Percentiles rank a stretch among this genome's conserved stretches.
Evolutionary conservation across 495 filamentous ascomycete genomes (phyloP).

Genomic region (Hyaloscypha finlandica): DNA sequence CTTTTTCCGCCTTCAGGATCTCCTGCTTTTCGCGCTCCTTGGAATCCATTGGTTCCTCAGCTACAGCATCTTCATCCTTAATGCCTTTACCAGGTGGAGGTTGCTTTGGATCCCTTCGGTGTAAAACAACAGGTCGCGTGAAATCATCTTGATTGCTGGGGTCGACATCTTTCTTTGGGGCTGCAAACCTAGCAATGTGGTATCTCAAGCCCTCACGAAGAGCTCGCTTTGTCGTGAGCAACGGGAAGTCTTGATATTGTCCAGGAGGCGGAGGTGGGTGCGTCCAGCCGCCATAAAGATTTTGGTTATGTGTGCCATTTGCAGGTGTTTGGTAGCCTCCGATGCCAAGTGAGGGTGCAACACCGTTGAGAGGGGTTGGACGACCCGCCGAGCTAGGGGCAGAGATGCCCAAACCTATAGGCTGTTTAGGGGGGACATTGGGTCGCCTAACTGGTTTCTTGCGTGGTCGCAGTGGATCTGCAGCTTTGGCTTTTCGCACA

Average conservation of each 20-base stretch:
- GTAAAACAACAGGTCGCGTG: slow-evolving; percentile 80
- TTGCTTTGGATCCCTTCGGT: slow-evolving; percentile 84
- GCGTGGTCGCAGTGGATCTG: slow-evolving; percentile 69
- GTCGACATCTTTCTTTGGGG: slow-evolving; percentile 61
- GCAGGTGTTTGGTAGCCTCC: slow-evolving; percentile 19
- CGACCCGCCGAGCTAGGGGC: slow-evolving; percentile 8
- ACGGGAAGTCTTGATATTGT: slow-evolving; percentile 62
- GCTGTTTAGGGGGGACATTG: slow-evolving; percentile 33
- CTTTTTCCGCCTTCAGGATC: slow-evolving; percentile 70
- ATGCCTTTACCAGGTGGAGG: slow-evolving; percentile 55
- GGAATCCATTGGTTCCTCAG: slow-evolving; percentile 46
- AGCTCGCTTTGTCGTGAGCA: slow-evolving; percentile 78
- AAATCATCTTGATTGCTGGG: slow-evolving; percentile 79
- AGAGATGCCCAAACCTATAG: slow-evolving; percentile 29
- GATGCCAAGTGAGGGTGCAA: not conserved
- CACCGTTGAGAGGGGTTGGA: slow-evolving; percentile 19
- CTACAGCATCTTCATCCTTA: slow-evolving; percentile 51
- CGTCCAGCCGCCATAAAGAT: slow-evolving; percentile 61
- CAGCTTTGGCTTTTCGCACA: slow-evolving; percentile 50
- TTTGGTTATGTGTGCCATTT: slow-evolving; percentile 37
- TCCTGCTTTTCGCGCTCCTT: slow-evolving; percentile 73
- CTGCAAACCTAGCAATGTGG: slow-evolving; percentile 76
- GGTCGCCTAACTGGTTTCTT: slow-evolving; percentile 49
- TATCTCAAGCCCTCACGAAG: slow-evolving; percentile 79
- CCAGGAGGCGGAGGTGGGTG: slow-evolving; percentile 53